Base-by-base conservation (phyloP, 768 basidiomycete genomes). In the Lactarius pseudohatsudake region DNA sequence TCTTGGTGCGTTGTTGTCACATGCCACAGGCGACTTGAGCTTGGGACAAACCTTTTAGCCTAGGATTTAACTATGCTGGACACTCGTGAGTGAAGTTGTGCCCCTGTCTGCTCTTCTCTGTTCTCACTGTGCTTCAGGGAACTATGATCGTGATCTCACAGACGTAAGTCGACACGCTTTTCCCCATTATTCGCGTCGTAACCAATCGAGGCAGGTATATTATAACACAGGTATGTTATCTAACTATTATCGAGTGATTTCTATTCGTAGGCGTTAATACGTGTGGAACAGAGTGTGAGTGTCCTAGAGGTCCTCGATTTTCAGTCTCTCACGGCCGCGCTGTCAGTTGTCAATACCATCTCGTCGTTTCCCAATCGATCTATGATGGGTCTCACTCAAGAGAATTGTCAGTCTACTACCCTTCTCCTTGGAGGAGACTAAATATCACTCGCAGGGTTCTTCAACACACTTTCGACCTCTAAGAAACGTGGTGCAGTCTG, bases 31-130 rank as follows among this genome's bases (percentile, higher is more conserved):
- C 40, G 16, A 58, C n/a, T 16, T 26, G 36, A 9, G 16, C 34
- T 4, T 11, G 7, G 18, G 45, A 28, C 11, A 26, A 28, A 36
- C 8, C 20, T 13, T 26, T n/a, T 16, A 8, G 3, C 20, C 15
- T 34, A 75, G 74, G 85, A 86, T 71, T 72, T 86, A 70, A 82
- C 84, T 11, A 84, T 87, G 84, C 77, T 87, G 18, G 86, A 87
- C 72, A 86, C 86, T 26, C 81, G 86, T 84, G 64, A 67, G 78
- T 72, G 18, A 30, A 7, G 8, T 40, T 36, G n/a, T 9, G 56
- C 10, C 16, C 26, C 26, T 15, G 43, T 66, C 20, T 32, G 15
- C 38, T 57, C 41, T 65, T 30, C 47, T 32, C 28, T 13, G 16
- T 47, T 20, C 50, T 38, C 15, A 53, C 9, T 5, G 20, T 34